Evolutionary conservation across 306 rosid species (phyloP).

Genomic region (Vigna radiata): DNA sequence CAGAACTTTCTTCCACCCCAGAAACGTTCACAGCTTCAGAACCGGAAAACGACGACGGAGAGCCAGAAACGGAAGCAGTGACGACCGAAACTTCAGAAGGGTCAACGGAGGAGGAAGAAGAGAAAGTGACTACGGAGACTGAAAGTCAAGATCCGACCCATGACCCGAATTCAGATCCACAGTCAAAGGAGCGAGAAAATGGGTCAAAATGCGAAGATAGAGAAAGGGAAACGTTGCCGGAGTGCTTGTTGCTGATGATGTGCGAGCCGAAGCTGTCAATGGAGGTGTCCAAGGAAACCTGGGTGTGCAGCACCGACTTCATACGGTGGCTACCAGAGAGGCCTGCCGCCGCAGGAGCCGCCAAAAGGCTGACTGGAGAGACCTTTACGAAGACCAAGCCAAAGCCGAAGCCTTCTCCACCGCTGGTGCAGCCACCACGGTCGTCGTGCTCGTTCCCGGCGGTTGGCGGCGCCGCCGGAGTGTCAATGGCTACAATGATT

Average conservation of each 20-base stretch:
- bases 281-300: slow-evolving; percentile 96
- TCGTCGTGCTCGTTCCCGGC: slow-evolving; percentile 79
- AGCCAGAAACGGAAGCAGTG: not conserved
- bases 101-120: slow-evolving; percentile 45
- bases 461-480: slow-evolving; percentile 38
- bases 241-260: slow-evolving; percentile 93
- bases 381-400: not conserved
- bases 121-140: slow-evolving; percentile 31
- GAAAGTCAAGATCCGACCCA: slow-evolving; percentile 44
- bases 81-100: slow-evolving; percentile 27
- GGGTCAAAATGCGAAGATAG: slow-evolving; percentile 49
- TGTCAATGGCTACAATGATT: slow-evolving; percentile 74
- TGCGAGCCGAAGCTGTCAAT: slow-evolving; percentile 96
- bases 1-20: slow-evolving; percentile 38
- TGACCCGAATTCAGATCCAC: not conserved
- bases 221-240: slow-evolving; percentile 61
- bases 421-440: slow-evolving; percentile 71
- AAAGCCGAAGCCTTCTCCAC: slow-evolving; percentile 34
- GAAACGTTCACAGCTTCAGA: slow-evolving; percentile 36
- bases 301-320: slow-evolving; percentile 93
- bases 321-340: slow-evolving; percentile 77
- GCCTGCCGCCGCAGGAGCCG: slow-evolving; percentile 43
- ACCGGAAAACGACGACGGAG: slow-evolving; percentile 36
- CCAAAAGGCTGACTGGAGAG: slow-evolving; percentile 49
- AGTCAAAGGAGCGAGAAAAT: slow-evolving; percentile 34